phyloP scores from a whole-genome alignment of 2,329 filamentous ascomycete species.

The Pseudogymnoascus verrucosus region DNA sequence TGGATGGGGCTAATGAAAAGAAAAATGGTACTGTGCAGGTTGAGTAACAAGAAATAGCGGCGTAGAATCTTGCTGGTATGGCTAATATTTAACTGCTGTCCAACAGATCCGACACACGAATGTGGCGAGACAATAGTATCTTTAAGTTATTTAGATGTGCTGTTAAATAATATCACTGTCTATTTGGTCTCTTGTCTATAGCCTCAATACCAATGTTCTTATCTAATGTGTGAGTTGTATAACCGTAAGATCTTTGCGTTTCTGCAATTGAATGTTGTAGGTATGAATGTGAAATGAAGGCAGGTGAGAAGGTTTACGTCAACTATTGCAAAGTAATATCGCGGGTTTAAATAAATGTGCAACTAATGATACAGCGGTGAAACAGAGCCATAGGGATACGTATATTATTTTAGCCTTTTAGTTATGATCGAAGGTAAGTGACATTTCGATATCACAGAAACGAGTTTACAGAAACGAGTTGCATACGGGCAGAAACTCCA shows the following conservation, averaged over 20 bases:
- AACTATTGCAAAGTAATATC: background rate
- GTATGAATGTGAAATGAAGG: background rate
- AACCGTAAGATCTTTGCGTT: background rate
- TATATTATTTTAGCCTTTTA: background rate
- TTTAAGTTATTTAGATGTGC: background rate
- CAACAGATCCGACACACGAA: background rate
- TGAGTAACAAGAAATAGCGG: background rate
- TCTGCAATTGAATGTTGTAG: background rate
- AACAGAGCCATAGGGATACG: background rate
- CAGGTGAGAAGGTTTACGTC: background rate
- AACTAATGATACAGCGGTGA: background rate
- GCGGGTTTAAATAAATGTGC: background rate
- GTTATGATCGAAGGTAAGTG: background rate
- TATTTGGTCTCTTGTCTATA: background rate
- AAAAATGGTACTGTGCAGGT: background rate
- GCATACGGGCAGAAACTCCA: background rate
- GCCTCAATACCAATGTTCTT: background rate
- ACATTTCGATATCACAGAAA: background rate
- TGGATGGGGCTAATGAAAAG: background rate
- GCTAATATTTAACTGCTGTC: background rate
- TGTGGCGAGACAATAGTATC: background rate
- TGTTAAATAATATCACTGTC: background rate
- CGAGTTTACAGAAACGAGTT: no score
- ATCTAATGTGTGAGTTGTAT: background rate
- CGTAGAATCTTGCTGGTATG: background rate